Base-by-base conservation (phyloP, 1,284 basidiomycete species). In the Lentinula novae-zelandiae region DNA sequence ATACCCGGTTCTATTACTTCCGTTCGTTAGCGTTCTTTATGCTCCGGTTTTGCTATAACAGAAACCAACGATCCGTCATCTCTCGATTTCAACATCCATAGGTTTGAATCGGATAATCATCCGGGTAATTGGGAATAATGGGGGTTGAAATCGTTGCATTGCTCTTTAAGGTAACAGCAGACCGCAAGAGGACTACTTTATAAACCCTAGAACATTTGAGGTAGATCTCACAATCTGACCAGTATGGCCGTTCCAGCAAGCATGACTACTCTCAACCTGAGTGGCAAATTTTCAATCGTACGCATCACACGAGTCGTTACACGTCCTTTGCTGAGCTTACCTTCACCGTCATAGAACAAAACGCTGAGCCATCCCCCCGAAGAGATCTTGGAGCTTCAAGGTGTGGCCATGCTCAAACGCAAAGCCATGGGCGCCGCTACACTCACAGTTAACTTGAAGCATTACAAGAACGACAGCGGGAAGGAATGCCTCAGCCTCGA, bases 241-340 rank as follows among this genome's bases (percentile, higher is more conserved):
- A 22, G 17, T 20, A 58, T 58, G 57, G 57, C 57, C 13, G 80
- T 78, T 36, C 84, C 84, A 64, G 67, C 74, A n/a, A 75, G 79
- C 33, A 75, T 83, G 63, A 82, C 76, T 59, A 81, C 80, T 57
- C 75, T 79, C 65, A 72, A 85, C 61, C 72, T 85, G 53, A 77
- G 75, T 60, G 85, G 82, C 20, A 81, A 74, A 60, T 86, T 76
- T 66, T 65, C 68, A 50, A 75, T 82, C 78, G 82, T 82, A 66
- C 22, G 73, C 53, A 5, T 17, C 48, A 13, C 27, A 38, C 17
- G 17, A 17, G 17, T n/a, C 15, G 34, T 15, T 57, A 1, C 33
- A n/a, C 15, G 50, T 31, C 36, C 42, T 10, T 9, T 22, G 20
- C 22, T 12, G 44, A 20, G 17, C 9, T 46, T 31, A 31, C 44